Evolutionary conservation across 305 asterid species (phyloP).

Genomic region (Fraxinus platypoda): DNA sequence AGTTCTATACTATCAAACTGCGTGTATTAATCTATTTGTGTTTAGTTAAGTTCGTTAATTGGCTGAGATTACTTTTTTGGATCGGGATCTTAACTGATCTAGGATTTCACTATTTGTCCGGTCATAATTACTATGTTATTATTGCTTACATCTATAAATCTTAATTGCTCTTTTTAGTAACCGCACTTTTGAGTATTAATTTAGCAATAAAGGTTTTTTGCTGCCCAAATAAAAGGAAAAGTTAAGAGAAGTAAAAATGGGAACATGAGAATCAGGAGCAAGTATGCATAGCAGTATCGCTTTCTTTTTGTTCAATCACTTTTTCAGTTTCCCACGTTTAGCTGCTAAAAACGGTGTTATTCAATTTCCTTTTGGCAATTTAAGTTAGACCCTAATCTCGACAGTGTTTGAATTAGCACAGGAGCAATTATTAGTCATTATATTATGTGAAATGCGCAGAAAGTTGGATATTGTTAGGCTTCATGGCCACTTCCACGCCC

Average conservation of each 20-base stretch:
- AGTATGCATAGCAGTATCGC: neutral
- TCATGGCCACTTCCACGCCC: neutral
- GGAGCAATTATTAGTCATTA: neutral
- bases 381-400: neutral
- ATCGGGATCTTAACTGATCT: neutral
- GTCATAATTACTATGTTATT: neutral
- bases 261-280: neutral
- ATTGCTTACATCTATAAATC: neutral
- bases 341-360: neutral
- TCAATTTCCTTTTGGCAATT: neutral
- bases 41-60: slow-evolving; percentile 3
- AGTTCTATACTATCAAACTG: slow-evolving; percentile 4
- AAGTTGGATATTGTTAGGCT: neutral
- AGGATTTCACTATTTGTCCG: neutral
- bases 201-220: neutral
- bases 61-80: neutral
- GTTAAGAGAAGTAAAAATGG: neutral
- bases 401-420: neutral
- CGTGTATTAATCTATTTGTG: neutral
- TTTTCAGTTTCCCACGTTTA: neutral
- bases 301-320: neutral
- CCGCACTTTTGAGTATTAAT: neutral
- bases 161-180: neutral
- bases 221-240: neutral
- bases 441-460: neutral